phyloP scores from a whole-genome alignment of 2,329 filamentous ascomycete genomes.

The Alternaria metachromatica region DNA sequence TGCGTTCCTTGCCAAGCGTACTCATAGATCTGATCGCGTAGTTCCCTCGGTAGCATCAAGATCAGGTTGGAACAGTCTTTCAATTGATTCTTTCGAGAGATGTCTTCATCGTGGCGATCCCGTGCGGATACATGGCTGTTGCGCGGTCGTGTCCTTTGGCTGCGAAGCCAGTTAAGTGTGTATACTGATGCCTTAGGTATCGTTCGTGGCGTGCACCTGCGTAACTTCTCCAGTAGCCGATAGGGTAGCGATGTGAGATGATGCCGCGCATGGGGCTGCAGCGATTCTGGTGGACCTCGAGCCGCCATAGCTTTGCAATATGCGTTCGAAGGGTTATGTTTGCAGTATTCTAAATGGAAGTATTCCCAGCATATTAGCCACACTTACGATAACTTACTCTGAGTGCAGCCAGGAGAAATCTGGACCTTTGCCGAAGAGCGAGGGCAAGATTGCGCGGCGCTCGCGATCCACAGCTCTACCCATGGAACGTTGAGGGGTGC shows the following conservation, averaged over 20 bases:
- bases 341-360: neutral
- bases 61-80: neutral
- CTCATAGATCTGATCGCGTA: neutral
- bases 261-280: neutral
- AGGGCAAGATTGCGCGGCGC: neutral
- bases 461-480: neutral
- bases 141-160: neutral
- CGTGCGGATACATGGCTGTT: neutral
- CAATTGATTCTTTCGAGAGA: neutral
- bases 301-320: neutral
- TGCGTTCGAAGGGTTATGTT: neutral
- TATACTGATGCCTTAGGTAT: neutral
- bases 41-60: neutral
- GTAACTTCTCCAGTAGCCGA: neutral
- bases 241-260: neutral
- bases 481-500: neutral
- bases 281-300: neutral
- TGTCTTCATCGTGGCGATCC: neutral
- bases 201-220: neutral
- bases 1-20: neutral
- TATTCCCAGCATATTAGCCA: neutral
- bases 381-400: neutral
- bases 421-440: neutral
- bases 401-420: neutral
- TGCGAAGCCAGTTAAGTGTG: neutral